These are phyloP conservation scores for Citeromyces nyonsensis DNA, from an alignment of 805 yeast genomes.

Conservation along the genomic window DNA sequence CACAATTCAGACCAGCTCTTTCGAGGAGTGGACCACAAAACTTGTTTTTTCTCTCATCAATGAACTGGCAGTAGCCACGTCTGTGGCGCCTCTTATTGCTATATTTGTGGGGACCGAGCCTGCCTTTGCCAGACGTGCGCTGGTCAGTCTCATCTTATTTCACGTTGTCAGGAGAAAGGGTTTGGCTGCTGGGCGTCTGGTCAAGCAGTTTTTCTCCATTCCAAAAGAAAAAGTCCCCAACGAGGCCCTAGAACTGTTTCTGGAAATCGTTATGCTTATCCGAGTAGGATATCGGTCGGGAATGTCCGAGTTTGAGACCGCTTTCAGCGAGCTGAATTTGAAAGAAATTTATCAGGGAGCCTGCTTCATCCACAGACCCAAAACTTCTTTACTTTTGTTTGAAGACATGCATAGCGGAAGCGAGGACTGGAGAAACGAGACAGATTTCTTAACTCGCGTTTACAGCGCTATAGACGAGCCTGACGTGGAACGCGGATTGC, in stretches of 20 bases:
- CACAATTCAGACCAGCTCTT: slow-evolving; percentile 4
- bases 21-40: slow-evolving; percentile 15
- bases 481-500: slow-evolving; percentile 54
- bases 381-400: slow-evolving; percentile 28
- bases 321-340: slow-evolving; percentile 16
- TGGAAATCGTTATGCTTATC: slow-evolving; percentile 17
- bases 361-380: slow-evolving; percentile 14
- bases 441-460: slow-evolving; percentile 14
- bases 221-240: neutral
- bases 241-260: slow-evolving; percentile 9
- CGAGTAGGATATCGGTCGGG: slow-evolving; percentile 22
- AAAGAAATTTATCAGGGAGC: slow-evolving; percentile 15
- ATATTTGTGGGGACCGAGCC: slow-evolving; percentile 13
- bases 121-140: slow-evolving; percentile 13
- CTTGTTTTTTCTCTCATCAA: slow-evolving; percentile 17
- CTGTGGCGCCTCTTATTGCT: slow-evolving; percentile 16
- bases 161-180: slow-evolving; percentile 9
- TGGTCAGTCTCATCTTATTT: slow-evolving; percentile 10
- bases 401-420: slow-evolving; percentile 21
- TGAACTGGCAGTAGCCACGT: slow-evolving; percentile 14
- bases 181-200: slow-evolving; percentile 6
- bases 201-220: slow-evolving; percentile 9
- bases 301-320: slow-evolving; percentile 10
- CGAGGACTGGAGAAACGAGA: slow-evolving; percentile 6
- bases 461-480: slow-evolving; percentile 41